phyloP scores from a whole-genome alignment of 108 stramenopile genomes.

The Mediolabrus comicus region DNA sequence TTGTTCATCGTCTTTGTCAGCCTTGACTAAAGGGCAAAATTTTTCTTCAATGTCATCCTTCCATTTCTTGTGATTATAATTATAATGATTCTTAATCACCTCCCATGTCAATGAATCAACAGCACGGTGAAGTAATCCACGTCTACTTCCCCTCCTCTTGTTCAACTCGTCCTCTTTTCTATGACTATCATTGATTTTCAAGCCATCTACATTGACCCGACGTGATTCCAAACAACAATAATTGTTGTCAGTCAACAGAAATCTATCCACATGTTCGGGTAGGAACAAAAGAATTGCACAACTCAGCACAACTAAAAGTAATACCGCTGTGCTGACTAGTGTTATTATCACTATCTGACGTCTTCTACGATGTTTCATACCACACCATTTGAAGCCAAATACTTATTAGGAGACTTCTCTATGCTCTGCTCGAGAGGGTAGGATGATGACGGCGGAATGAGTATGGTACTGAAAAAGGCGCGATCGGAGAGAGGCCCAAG shows the following conservation, averaged over 20 bases:
- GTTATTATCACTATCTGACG: not conserved
- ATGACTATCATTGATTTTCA: not conserved
- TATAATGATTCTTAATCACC: not conserved
- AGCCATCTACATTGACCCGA: not conserved
- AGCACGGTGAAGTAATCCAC: not conserved
- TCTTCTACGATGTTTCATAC: not conserved
- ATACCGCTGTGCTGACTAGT: not conserved
- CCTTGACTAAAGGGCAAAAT: not conserved
- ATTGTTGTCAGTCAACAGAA: constrained; percentile 13
- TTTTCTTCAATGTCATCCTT: not conserved
- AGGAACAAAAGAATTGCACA: constrained; percentile 1
- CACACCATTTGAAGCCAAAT: too few relatives aligned
- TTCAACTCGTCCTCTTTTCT: not conserved
- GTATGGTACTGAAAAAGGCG: too few relatives aligned
- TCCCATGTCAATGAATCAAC: not conserved
- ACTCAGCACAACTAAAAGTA: not conserved
- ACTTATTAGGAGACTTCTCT: too few relatives aligned
- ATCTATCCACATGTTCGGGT: constrained; percentile 1
- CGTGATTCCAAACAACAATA: not conserved
- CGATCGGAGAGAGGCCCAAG: too few relatives aligned
- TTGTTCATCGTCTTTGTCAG: not conserved
- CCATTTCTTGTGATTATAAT: not conserved
- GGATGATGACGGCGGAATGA: too few relatives aligned
- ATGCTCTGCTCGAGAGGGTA: too few relatives aligned
- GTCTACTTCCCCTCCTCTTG: not conserved